Evolutionary conservation across 2,329 filamentous ascomycete genomes (phyloP), one percentile per base, ranked within the genome.

Genomic region (Cladosporium sp.): DNA sequence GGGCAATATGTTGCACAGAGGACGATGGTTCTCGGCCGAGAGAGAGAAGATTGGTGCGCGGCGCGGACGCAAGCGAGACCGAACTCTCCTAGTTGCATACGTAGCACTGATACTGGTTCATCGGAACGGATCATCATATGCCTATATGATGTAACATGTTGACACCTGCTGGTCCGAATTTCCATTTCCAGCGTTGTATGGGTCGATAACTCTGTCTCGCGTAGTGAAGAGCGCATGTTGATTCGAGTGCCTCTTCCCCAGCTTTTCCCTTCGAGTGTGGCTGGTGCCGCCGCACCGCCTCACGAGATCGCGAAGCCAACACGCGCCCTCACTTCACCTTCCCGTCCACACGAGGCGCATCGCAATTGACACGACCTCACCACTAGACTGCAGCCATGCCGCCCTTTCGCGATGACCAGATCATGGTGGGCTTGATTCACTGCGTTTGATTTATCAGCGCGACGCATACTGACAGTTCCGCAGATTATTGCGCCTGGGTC

Each of bases 401-500:
- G 57, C 66, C 67, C 54, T 71, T 70, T 59, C 66, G 67, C 51
- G 69, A 71, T 64, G 69, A 71, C 45, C 68, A 70, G 63, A 66
- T 71, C 34, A 62, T 71, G 12, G 68, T 70, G 62, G 48, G 66
- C 49, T 37, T 2, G 19, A 19, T n/a, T 25, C 19, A 17, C 19
- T 10, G n/a, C 24, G n/a, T 22, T 28, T 28, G 7, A 45, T n/a
- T 28, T 3, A 8, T 9, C 7, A 8, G 3, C 15, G 42, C 42
- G 42, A 45, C 42, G 13, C 42, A 19, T 35, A 24, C 56, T 62
- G 34, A 58, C 39, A 56, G 35, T 25, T 9, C 19, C 19, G 20
- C 58, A 71, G 68, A 78, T 92, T 71, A 86, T 92, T 75, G 88
- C 87, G 73, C 88, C 89, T 34, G 92, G 92, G 70, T 96, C 91